Evolutionary conservation across 805 yeast species (phyloP).

Genomic region (Candida broadrunensis): DNA sequence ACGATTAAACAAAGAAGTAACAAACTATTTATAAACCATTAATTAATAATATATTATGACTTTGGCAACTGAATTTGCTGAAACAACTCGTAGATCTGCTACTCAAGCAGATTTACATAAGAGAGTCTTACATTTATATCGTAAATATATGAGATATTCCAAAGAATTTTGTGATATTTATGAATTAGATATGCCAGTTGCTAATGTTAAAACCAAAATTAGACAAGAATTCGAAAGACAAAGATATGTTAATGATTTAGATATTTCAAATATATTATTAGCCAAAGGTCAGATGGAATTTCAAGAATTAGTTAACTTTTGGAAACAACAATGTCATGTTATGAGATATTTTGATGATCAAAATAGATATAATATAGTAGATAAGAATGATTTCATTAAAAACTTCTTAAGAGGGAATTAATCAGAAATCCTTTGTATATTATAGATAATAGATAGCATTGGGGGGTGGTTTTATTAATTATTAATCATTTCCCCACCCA

Average conservation of each 20-base stretch:
- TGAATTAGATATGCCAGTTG: constrained; percentile 73
- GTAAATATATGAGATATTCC: constrained; percentile 65
- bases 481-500: too few relatives aligned
- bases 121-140: constrained; percentile 68
- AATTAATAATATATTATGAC: constrained; percentile 37
- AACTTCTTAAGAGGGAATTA: constrained; percentile 66
- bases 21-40: too few relatives aligned
- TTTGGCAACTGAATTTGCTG: constrained; percentile 79
- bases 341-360: constrained; percentile 76
- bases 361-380: constrained; percentile 51
- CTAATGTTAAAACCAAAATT: constrained; percentile 75
- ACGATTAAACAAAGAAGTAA: too few relatives aligned
- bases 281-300: constrained; percentile 89
- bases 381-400: constrained; percentile 62
- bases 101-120: constrained; percentile 57
- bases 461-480: too few relatives aligned
- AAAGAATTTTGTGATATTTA: constrained; percentile 60
- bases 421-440: too few relatives aligned
- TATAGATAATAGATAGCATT: too few relatives aligned
- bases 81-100: constrained; percentile 67
- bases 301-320: constrained; percentile 82
- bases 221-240: constrained; percentile 90
- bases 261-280: constrained; percentile 63
- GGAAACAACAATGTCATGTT: constrained; percentile 88
- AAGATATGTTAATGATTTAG: constrained; percentile 66